Conservation (phyloP, 1,284 basidiomycete species). For the Rhodotorula sp. region DNA sequence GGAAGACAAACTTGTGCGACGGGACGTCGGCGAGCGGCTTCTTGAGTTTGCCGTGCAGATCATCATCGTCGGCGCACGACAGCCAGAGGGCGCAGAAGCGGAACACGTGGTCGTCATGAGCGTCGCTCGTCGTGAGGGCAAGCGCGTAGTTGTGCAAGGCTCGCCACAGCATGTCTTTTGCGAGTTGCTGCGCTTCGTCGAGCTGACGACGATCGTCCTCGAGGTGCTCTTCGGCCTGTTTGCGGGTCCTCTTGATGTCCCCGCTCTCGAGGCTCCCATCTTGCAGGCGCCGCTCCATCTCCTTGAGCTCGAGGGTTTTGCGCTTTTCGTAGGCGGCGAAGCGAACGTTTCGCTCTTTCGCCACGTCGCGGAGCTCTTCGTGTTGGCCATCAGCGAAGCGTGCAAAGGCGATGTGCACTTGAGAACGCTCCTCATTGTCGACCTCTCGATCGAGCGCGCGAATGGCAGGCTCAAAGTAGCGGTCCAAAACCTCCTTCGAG, state of each 20-base stretch:
- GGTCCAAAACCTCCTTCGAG: slow-evolving; percentile 67
- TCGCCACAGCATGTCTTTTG: slow-evolving; percentile 65
- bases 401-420: slow-evolving; percentile 79
- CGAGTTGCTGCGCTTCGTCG: slow-evolving; percentile 60
- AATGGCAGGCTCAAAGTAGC: slow-evolving; percentile 69
- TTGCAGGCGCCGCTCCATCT: slow-evolving; percentile 51
- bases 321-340: slow-evolving; percentile 31
- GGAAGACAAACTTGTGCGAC: slow-evolving; percentile 82
- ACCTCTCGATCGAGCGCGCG: slow-evolving; percentile 24
- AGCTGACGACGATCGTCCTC: slow-evolving; percentile 63
- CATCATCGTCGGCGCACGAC: slow-evolving; percentile 66
- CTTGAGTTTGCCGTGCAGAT: slow-evolving; percentile 52
- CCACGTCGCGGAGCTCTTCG: slow-evolving; percentile 51
- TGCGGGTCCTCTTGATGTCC: slow-evolving; percentile 10
- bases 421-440: slow-evolving; percentile 52
- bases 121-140: slow-evolving; percentile 66
- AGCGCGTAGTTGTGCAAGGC: slow-evolving; percentile 81
- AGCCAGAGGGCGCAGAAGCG: slow-evolving; percentile 90
- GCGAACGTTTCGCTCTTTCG: slow-evolving; percentile 49
- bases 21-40: slow-evolving; percentile 57
- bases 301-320: slow-evolving; percentile 43
- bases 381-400: slow-evolving; percentile 86
- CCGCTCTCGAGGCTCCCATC: slow-evolving; percentile 41
- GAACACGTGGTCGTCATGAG: slow-evolving; percentile 70
- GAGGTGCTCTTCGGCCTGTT: slow-evolving; percentile 53